Conservation (phyloP, 2,329 filamentous ascomycete genomes). For the Penicillium sp. region DNA sequence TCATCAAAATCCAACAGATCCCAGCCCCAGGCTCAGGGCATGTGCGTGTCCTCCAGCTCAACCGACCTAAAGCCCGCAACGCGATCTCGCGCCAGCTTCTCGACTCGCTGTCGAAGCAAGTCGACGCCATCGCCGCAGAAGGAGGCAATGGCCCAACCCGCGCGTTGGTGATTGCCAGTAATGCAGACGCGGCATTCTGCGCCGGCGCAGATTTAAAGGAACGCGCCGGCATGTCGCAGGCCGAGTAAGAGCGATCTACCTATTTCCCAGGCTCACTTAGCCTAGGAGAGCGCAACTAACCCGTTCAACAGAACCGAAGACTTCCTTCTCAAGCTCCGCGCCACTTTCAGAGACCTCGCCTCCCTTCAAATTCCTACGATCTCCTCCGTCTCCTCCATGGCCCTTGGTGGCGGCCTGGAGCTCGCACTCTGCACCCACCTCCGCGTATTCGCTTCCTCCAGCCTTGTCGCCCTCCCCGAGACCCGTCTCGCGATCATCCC, state of each 20-base stretch:
- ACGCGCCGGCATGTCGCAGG: conserved; percentile 69
- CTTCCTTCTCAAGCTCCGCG: conserved; percentile 76
- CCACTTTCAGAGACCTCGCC: conserved; percentile 72
- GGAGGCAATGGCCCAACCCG: conserved; percentile 64
- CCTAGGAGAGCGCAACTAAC: neutral
- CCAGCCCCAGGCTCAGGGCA: conserved; percentile 77
- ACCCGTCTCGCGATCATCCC: conserved; percentile 92
- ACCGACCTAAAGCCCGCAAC: conserved; percentile 82
- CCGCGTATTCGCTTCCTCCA: conserved; percentile 79
- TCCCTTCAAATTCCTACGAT: conserved; percentile 85
- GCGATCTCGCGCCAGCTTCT: conserved; percentile 83
- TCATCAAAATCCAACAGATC: conserved; percentile 70
- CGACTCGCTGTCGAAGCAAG: conserved; percentile 67
- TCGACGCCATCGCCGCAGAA: conserved; percentile 69
- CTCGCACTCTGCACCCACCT: conserved; percentile 87
- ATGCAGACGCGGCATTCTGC: conserved; percentile 85
- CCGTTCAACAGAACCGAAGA: conserved; percentile 64
- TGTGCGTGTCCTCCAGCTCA: conserved; percentile 85
- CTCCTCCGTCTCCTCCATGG: conserved; percentile 78
- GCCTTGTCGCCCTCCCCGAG: conserved; percentile 81
- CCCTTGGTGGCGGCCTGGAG: conserved; percentile 91
- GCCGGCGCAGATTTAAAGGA: conserved; percentile 95
- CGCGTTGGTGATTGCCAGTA: conserved; percentile 80
- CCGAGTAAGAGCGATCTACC: conserved; percentile 65
- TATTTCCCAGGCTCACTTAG: neutral